Percentiles rank a stretch among this genome's conserved stretches.
These are phyloP conservation scores for Trichoderma sp. DNA, from an alignment of 2,329 filamentous ascomycete species.

Conservation along the genomic window DNA sequence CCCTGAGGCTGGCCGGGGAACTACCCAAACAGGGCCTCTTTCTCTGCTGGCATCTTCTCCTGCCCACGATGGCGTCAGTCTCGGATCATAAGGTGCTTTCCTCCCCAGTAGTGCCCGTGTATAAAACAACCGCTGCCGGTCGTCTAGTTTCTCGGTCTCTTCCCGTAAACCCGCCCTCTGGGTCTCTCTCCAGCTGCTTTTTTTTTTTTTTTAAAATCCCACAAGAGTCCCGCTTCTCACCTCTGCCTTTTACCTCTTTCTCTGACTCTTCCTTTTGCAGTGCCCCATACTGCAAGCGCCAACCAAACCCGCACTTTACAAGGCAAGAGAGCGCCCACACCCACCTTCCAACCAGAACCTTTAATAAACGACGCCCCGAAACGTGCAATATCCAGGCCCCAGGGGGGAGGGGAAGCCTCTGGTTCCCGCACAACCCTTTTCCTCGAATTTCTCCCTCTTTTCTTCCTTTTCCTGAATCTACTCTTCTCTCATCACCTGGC, in stretches of 20 bases:
- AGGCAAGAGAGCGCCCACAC: slow-evolving; percentile 7
- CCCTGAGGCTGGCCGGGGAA: neutral
- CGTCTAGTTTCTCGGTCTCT: neutral
- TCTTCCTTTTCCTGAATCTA: neutral
- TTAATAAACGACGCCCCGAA: slow-evolving; percentile 11
- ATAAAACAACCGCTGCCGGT: neutral
- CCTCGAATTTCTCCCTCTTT: neutral
- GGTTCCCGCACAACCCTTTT: neutral
- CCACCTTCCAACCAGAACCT: slow-evolving; percentile 9
- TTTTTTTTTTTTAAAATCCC: neutral
- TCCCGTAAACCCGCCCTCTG: neutral
- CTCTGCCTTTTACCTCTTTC: neutral
- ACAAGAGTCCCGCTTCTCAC: neutral
- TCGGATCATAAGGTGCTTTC: neutral
- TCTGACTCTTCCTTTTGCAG: slow-evolving; percentile 1
- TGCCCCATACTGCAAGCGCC: slow-evolving; percentile 15
- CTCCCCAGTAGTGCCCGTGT: slow-evolving; percentile 3
- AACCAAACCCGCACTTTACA: slow-evolving; percentile 13
- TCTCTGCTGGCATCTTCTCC: neutral
- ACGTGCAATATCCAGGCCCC: slow-evolving; percentile 9
- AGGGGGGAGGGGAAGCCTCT: slow-evolving; percentile 4
- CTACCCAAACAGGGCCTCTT: neutral
- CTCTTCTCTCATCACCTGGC: neutral
- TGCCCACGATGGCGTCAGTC: slow-evolving; percentile 18
- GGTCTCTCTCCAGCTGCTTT: neutral